Percentiles rank a stretch among this genome's conserved stretches.
phyloP scores from a whole-genome alignment of 305 asterid species.

The Rubia balearica region DNA sequence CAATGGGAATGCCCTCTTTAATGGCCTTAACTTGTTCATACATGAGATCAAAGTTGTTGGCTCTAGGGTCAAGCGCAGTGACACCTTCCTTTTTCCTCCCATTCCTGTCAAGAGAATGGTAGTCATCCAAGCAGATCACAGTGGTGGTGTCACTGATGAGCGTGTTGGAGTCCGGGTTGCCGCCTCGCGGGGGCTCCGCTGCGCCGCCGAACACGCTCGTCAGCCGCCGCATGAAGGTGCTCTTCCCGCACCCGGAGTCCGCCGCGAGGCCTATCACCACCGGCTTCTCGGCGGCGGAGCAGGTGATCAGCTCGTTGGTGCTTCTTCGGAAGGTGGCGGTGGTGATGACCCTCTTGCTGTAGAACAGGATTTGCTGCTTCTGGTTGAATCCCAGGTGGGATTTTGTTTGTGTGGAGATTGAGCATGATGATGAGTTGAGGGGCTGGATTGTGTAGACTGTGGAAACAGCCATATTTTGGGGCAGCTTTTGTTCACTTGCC shows the following conservation, averaged over 20 bases:
- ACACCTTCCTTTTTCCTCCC: conserved; percentile 92
- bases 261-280: conserved; percentile 89
- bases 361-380: conserved; percentile 49
- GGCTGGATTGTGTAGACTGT: conserved; percentile 71
- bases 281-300: conserved; percentile 58
- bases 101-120: conserved; percentile 84
- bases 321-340: conserved; percentile 8
- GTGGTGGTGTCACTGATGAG: conserved; percentile 83
- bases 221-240: conserved; percentile 93
- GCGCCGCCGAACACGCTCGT: conserved; percentile 98
- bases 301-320: conserved; percentile 27
- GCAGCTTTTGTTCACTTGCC: conserved; percentile 10
- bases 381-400: conserved; percentile 60
- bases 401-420: conserved; percentile 68
- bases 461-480: conserved; percentile 57
- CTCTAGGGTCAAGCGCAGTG: conserved; percentile 89
- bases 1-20: conserved; percentile 59
- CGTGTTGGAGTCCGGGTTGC: conserved; percentile 95
- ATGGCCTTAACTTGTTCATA: conserved; percentile 83
- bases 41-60: conserved; percentile 90
- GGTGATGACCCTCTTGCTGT: conserved; percentile 23
- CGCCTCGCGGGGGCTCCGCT: conserved; percentile 94
- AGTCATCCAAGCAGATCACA: conserved; percentile 89
- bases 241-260: conserved; percentile 97
- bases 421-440: conserved; percentile 51